Evolutionary conservation across 768 basidiomycete genomes (phyloP).

Genomic region (Lanmaoa rubissima): DNA sequence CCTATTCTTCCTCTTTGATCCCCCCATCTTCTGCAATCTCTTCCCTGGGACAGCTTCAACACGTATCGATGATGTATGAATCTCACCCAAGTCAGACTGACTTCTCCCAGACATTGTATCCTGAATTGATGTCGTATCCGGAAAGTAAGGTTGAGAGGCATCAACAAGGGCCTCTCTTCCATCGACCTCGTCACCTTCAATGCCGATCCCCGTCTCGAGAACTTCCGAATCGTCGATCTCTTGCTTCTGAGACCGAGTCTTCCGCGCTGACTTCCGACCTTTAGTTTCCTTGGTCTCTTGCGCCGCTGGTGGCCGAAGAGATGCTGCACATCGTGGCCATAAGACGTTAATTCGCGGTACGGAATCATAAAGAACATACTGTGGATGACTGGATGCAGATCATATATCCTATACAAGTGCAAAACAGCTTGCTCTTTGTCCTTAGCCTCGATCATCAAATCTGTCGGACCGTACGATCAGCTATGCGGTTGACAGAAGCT

Average conservation of each 20-base stretch:
- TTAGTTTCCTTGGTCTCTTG: constrained; percentile 42
- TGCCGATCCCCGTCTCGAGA: constrained; percentile 3
- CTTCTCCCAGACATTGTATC: neutral
- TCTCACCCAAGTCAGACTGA: neutral
- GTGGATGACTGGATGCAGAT: constrained; percentile 59
- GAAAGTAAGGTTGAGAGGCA: neutral
- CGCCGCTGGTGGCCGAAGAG: constrained; percentile 43
- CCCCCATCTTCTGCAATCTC: neutral
- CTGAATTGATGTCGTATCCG: neutral
- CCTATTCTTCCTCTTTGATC: neutral
- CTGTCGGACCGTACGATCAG: constrained; percentile 31
- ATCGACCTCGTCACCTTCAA: neutral
- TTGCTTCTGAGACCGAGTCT: constrained; percentile 27
- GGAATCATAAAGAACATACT: constrained; percentile 34
- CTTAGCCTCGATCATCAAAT: constrained; percentile 93
- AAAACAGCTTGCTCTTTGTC: constrained; percentile 94
- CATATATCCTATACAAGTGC: constrained; percentile 77
- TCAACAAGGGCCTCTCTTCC: neutral
- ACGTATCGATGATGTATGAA: neutral
- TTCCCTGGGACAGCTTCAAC: neutral
- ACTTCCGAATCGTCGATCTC: constrained; percentile 28
- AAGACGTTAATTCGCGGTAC: neutral
- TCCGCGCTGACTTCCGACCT: constrained; percentile 39
- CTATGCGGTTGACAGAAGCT: neutral
- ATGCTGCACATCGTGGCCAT: constrained; percentile 14